Base-by-base conservation (phyloP, 2,329 filamentous ascomycete genomes). In the Exophiala oligosperma region DNA sequence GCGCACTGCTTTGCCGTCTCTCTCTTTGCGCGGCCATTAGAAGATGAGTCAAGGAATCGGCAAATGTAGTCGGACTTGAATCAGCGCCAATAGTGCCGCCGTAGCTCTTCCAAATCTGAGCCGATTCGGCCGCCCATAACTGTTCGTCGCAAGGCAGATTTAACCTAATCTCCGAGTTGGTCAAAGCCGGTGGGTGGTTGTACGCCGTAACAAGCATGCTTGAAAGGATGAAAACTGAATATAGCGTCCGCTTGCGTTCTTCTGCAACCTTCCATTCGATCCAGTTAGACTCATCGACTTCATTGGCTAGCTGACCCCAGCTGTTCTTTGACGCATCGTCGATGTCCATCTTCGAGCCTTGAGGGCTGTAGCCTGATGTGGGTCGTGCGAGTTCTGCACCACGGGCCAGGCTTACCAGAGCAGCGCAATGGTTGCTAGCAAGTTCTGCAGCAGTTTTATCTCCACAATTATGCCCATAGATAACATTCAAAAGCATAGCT, bases 71-170 rank as follows among this genome's bases (percentile, higher is more conserved):
- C 5, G 84, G 82, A 61, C 89, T 91, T 65, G 87, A 84, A 59
- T 89, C 83, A 2, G 88, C 86, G 44, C 84, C 84, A 50, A 83
- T 80, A 14, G 84, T 75, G 7, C 93, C 93, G 35, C 92, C 92
- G 73, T 87, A 85, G 57, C 87, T 83, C 60, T 86, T 84, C 81
- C 96, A 99, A 7, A 84, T 84, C n/a, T 88, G 83, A n/a, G 90
- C 86, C 38, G 84, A 91, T 63, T 95, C 89, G 1, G 91, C 92
- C 5, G 87, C 82, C 81, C 92, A 97, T 49, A 96, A 85, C 58
- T 95, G 89, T 72, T 99, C 94, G 70, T 96, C 92, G 66, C 92
- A 97, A 2, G 94, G 94, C 17, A 97, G 79, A 68, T 96, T 90
- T 26, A 97, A 81, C 54, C 87, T 81, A 52, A 97, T 92, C 72